Conservation (phyloP, 768 basidiomycete genomes). For the Boletus reticuloceps region DNA sequence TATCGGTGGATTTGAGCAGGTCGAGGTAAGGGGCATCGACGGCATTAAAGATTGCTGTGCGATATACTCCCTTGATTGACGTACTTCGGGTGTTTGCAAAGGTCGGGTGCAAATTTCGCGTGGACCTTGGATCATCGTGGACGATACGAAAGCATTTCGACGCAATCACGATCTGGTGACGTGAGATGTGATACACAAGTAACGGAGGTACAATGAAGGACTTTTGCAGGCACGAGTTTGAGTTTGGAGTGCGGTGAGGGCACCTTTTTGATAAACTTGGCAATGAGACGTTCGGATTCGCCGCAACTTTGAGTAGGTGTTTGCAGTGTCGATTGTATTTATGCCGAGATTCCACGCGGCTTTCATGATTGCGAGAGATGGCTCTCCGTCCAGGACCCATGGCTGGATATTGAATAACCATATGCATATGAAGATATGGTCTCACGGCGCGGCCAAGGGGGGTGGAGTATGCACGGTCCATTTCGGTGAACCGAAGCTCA, state of each 20-base stretch:
- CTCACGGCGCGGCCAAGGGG: too few species aligned
- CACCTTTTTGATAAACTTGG: too few species aligned
- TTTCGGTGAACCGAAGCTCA: too few species aligned
- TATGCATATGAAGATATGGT: too few species aligned
- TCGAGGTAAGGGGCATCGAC: constrained; percentile 39
- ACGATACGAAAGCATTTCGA: constrained; percentile 27
- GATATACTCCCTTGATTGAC: constrained; percentile 35
- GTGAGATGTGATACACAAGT: constrained; percentile 23
- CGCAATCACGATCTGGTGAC: constrained; percentile 30
- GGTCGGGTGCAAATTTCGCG: background rate
- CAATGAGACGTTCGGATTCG: constrained; percentile 37
- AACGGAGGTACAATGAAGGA: too few species aligned
- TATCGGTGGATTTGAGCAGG: constrained; percentile 46
- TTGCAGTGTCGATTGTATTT: constrained; percentile 41
- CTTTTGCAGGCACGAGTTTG: background rate
- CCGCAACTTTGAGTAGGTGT: constrained; percentile 33
- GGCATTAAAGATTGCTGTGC: constrained; percentile 37
- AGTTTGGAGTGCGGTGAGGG: background rate
- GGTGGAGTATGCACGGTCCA: constrained; percentile 24
- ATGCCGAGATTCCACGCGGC: constrained; percentile 41
- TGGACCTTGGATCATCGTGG: constrained; percentile 1
- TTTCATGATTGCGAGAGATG: constrained; percentile 35
- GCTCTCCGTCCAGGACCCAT: constrained; percentile 27
- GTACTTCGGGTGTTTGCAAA: constrained; percentile 14
- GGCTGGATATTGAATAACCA: too few species aligned